Conservation (phyloP, 805 yeast species). For the Wickerhamiella sergipiensis region DNA sequence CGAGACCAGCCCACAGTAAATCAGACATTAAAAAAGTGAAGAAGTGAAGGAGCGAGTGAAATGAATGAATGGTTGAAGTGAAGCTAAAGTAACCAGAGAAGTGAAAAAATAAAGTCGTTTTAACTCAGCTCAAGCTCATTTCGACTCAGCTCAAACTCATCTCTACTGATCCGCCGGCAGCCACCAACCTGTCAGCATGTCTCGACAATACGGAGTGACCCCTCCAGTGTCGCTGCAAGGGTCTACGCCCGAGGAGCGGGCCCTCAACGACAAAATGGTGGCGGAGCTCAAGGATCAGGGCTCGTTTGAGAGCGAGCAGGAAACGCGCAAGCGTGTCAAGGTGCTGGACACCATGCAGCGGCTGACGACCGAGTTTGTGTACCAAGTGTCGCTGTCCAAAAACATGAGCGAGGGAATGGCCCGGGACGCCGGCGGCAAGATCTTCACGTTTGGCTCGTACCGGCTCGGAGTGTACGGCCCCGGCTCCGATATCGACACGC, state of each 20-base stretch:
- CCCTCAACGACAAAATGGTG: slow-evolving; percentile 60
- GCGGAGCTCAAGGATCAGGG: slow-evolving; percentile 69
- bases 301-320: slow-evolving; percentile 79
- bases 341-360: slow-evolving; percentile 61
- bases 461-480: slow-evolving; percentile 95
- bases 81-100: too few species aligned
- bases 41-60: too few species aligned
- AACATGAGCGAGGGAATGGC: slow-evolving; percentile 98
- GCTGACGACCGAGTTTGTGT: slow-evolving; percentile 70
- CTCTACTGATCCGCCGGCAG: too few species aligned
- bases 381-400: slow-evolving; percentile 59
- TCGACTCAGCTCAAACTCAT: too few species aligned
- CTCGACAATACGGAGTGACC: slow-evolving; percentile 51
- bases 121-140: too few species aligned
- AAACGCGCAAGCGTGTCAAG: slow-evolving; percentile 64
- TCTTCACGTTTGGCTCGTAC: slow-evolving; percentile 93
- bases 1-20: too few species aligned
- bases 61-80: too few species aligned
- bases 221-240: slow-evolving; percentile 76
- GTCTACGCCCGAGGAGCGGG: slow-evolving; percentile 69
- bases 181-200: too few species aligned
- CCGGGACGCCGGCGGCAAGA: slow-evolving; percentile 90
- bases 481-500: slow-evolving; percentile 92
- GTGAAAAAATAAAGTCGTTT: too few species aligned
- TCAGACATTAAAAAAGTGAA: too few species aligned